Conservation (phyloP, 768 basidiomycete species). For the Russula sp. region DNA sequence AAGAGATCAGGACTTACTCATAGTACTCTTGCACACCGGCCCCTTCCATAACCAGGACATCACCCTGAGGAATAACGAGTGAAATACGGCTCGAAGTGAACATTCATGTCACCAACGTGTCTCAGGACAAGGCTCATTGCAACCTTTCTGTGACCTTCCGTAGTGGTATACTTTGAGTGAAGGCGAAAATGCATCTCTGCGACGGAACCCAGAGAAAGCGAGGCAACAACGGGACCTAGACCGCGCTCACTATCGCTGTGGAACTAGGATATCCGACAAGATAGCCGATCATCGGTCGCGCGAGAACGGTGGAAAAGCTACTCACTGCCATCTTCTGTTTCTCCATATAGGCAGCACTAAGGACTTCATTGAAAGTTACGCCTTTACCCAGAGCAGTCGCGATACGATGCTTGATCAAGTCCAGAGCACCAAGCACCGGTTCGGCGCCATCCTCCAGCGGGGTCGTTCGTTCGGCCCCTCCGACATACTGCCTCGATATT, state of each 20-base stretch:
- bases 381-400: slow-evolving; percentile 37
- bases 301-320: slow-evolving; percentile 19
- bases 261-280: slow-evolving; percentile 40
- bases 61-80: slow-evolving; percentile 46
- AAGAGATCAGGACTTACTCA: slow-evolving; percentile 43
- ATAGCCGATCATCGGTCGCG: neutral
- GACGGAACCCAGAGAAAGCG: slow-evolving; percentile 68
- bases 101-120: slow-evolving; percentile 44
- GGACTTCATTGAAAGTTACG: slow-evolving; percentile 65
- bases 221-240: slow-evolving; percentile 66
- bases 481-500: slow-evolving; percentile 53
- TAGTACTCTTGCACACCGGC: slow-evolving; percentile 59
- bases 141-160: slow-evolving; percentile 28
- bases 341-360: slow-evolving; percentile 82
- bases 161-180: slow-evolving; percentile 33
- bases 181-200: slow-evolving; percentile 77
- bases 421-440: slow-evolving; percentile 53
- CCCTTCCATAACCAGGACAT: slow-evolving; percentile 75
- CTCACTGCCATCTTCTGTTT: slow-evolving; percentile 75
- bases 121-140: slow-evolving; percentile 54
- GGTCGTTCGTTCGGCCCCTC: slow-evolving; percentile 66
- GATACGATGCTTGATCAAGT: slow-evolving; percentile 54
- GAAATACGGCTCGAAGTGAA: slow-evolving; percentile 1
- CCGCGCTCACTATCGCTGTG: slow-evolving; percentile 76
- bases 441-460: slow-evolving; percentile 53